These are phyloP conservation scores for Pneumocystis jirovecii DNA, from an alignment of 1,139 yeast genomes.

Conservation along the genomic window DNA sequence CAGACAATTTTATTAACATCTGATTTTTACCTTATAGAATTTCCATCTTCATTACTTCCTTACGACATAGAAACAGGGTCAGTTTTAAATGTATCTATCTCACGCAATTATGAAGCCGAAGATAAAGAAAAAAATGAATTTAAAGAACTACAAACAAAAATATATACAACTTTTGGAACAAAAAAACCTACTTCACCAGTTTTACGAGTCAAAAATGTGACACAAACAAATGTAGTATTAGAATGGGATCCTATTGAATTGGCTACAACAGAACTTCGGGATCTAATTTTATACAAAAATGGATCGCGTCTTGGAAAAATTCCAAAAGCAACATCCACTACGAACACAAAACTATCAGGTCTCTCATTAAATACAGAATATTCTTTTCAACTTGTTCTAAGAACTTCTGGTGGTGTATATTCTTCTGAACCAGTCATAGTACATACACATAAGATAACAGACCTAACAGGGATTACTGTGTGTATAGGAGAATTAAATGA, in stretches of 20 bases:
- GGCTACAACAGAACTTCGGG: constrained; percentile 70
- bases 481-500: constrained; percentile 56
- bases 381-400: constrained; percentile 62
- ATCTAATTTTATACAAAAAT: constrained; percentile 65
- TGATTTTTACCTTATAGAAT: constrained; percentile 89
- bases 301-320: constrained; percentile 67
- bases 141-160: constrained; percentile 54
- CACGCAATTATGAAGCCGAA: constrained; percentile 63
- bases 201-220: constrained; percentile 58
- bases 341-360: constrained; percentile 80
- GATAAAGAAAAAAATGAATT: constrained; percentile 44
- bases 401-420: constrained; percentile 79
- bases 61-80: constrained; percentile 87
- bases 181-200: constrained; percentile 58
- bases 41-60: constrained; percentile 85
- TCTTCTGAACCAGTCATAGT: constrained; percentile 53
- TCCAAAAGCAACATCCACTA: constrained; percentile 67
- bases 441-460: constrained; percentile 91
- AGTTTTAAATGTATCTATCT: constrained; percentile 75
- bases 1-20: constrained; percentile 68
- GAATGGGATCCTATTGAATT: constrained; percentile 83
- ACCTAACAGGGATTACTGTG: constrained; percentile 79
- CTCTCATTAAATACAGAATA: constrained; percentile 74
- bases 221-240: constrained; percentile 87
- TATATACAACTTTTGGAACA: constrained; percentile 56